Evolutionary conservation across 2,329 filamentous ascomycete species (phyloP), one percentile per base, ranked within the genome.

Genomic region (Dactylellina haptotyla): DNA sequence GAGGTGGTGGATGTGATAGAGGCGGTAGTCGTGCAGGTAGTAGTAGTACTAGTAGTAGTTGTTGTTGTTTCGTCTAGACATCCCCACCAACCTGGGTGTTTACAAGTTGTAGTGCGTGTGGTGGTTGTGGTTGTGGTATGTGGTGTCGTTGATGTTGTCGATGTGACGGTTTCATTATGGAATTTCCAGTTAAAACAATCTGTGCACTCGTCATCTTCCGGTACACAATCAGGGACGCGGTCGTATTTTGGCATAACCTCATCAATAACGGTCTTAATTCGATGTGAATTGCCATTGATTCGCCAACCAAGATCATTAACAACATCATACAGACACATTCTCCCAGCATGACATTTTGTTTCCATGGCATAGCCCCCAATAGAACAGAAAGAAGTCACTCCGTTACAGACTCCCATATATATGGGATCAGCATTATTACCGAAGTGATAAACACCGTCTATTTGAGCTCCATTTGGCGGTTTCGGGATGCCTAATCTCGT

Each of bases 121-220:
- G 64, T 81, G 76, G 61, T 77, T 23, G 63, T 78, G 59, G 51
- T 84, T 0, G 86, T 85, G 0, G 85, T 86, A 0, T 85, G 84
- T 2, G 83, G 84, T 1, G 87, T 84, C 0, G 88, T 88, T 0
- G 89, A 90, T 0, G 88, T 92, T 0, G 85, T 86, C 75, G 93
- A 90, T 1, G 91, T 95, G 28, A 90, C 90, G 79, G 97, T 97
- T 80, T 93, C 96, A 81, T 93, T 90, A 79, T 92, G 96, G 84
- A 93, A 96, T 79, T 97, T 96, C 95, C 95, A 98, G 64, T 90
- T 88, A 67, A 87, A 91, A 79, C 94, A 98, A 80, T 99, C 95
- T 41, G 90, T 88, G 80, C 95, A 98, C 75, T 88, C 84, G 58
- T 92, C 89, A 20, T 88, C 85, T 4, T 94, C 93, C 28, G 86